A percentile compares a stretch with the other conserved stretches of the same genome.
These are phyloP conservation scores for Pseudogymnoascus sp. DNA, from an alignment of 2,329 filamentous ascomycete genomes.

Conservation along the genomic window DNA sequence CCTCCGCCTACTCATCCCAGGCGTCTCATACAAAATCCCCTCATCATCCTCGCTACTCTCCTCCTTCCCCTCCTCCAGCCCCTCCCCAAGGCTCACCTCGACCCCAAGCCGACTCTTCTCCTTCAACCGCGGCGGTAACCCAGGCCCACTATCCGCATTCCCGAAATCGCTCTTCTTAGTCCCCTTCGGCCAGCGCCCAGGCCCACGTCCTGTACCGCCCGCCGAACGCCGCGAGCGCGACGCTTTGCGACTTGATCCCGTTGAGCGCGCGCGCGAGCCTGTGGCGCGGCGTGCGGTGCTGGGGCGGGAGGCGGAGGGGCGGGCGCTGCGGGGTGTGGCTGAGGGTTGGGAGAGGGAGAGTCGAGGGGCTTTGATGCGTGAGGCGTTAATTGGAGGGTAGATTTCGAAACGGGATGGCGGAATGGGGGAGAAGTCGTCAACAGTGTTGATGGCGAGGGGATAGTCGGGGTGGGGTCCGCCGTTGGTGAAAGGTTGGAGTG, in stretches of 20 bases:
- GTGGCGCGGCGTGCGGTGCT: conserved; percentile 29
- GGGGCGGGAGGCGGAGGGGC: conserved; percentile 13
- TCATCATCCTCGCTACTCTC: conserved; percentile 16
- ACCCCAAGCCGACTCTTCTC: conserved; percentile 27
- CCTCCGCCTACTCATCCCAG: conserved; percentile 16
- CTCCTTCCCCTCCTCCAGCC: conserved; percentile 11
- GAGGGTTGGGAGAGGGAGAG: conserved; percentile 22
- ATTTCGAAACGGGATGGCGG: conserved; percentile 69
- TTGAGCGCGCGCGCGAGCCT: conserved; percentile 19
- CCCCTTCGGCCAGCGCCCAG: conserved; percentile 60
- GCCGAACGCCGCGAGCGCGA: conserved; percentile 45
- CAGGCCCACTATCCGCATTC: conserved; percentile 58
- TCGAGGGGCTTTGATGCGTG: conserved; percentile 33
- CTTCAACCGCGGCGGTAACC: conserved; percentile 46
- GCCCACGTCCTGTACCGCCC: conserved; percentile 57
- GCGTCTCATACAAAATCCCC: conserved; percentile 24
- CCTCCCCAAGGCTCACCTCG: conserved; percentile 26
- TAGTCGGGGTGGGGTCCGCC: background rate
- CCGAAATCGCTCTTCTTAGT: conserved; percentile 63
- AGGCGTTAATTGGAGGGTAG: conserved; percentile 60
- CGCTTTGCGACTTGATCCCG: conserved; percentile 19
- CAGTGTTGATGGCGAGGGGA: background rate
- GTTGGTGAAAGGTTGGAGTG: conserved; percentile 5
- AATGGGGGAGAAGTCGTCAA: conserved; percentile 36
- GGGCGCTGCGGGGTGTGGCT: conserved; percentile 16